Conservation (phyloP, 2,329 filamentous ascomycete species). For the Arthrobotrys megalospora region DNA sequence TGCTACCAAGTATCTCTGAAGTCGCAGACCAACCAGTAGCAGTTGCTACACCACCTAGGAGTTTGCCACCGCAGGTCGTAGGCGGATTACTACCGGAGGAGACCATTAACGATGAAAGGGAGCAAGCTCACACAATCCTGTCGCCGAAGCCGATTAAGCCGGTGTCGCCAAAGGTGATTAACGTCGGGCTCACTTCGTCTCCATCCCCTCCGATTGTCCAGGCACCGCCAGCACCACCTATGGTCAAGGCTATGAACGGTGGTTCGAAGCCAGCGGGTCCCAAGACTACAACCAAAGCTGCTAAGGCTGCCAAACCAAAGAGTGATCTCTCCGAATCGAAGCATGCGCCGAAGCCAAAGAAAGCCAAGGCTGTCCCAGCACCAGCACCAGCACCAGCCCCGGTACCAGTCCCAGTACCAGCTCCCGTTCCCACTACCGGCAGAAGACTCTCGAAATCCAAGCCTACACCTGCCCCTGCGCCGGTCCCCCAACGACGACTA, state of each 20-base stretch:
- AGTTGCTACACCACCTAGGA: conserved; percentile 34
- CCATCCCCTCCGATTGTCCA: conserved; percentile 17
- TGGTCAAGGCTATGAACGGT: conserved; percentile 21
- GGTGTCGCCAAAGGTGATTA: conserved; percentile 47
- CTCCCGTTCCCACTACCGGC: conserved; percentile 13
- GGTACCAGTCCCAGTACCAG: conserved; percentile 8
- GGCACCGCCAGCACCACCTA: background rate
- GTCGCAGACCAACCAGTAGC: conserved; percentile 39
- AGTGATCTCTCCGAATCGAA: conserved; percentile 37
- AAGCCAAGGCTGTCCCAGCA: conserved; percentile 8
- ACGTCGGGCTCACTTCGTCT: conserved; percentile 27
- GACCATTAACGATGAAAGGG: conserved; percentile 27
- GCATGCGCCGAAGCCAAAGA: conserved; percentile 38
- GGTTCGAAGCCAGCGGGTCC: conserved; percentile 30
- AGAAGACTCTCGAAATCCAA: conserved; percentile 47
- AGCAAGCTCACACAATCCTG: conserved; percentile 22
- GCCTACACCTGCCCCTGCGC: conserved; percentile 16
- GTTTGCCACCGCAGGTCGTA: conserved; percentile 23
- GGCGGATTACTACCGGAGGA: conserved; percentile 43
- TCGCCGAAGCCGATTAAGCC: conserved; percentile 57
- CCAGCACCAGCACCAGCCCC: background rate
- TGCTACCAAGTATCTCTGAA: conserved; percentile 49
- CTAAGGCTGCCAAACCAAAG: conserved; percentile 25
- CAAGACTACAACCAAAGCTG: conserved; percentile 18
- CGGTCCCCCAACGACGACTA: conserved; percentile 26